Evolutionary conservation across 768 basidiomycete genomes (phyloP).

Genomic region (Suillus americanus): DNA sequence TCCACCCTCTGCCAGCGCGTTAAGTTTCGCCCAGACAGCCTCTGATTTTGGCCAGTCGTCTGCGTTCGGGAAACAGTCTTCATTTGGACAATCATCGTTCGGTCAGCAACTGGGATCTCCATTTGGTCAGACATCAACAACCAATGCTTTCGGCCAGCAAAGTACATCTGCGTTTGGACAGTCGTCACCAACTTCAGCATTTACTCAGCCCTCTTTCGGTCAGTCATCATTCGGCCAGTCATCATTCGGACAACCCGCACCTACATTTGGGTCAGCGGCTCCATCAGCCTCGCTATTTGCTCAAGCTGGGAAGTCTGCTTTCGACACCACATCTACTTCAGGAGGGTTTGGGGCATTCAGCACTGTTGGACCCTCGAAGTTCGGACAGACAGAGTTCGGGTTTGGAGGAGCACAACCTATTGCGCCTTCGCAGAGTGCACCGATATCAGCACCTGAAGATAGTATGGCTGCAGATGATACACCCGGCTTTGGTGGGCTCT

Average conservation of each 20-base stretch:
- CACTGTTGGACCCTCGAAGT: conserved; percentile 30
- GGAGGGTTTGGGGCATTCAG: conserved; percentile 34
- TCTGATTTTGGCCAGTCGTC: conserved; percentile 37
- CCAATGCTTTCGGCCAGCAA: conserved; percentile 22
- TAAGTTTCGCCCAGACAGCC: conserved; percentile 12
- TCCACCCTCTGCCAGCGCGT: conserved; percentile 19
- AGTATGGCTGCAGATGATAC: conserved; percentile 33
- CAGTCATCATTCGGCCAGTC: conserved; percentile 35
- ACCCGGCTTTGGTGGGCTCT: conserved; percentile 31
- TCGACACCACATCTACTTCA: conserved; percentile 21
- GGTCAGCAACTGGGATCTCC: conserved; percentile 30
- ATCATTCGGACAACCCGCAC: conserved; percentile 21
- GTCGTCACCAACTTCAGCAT: conserved; percentile 31
- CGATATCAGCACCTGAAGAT: conserved; percentile 19
- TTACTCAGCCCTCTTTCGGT: conserved; percentile 23
- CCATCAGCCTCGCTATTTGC: conserved; percentile 20
- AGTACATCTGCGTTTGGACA: conserved; percentile 32
- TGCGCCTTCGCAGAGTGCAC: not conserved
- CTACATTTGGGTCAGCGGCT: conserved; percentile 11
- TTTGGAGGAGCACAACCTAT: conserved; percentile 17
- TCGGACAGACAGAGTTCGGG: conserved; percentile 30
- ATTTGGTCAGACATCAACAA: conserved; percentile 34
- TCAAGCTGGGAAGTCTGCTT: conserved; percentile 17
- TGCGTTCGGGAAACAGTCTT: conserved; percentile 22
- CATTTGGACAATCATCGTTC: conserved; percentile 21